Evolutionary conservation across 2,329 filamentous ascomycete species (phyloP).

Genomic region (Paecilomyces sp.): DNA sequence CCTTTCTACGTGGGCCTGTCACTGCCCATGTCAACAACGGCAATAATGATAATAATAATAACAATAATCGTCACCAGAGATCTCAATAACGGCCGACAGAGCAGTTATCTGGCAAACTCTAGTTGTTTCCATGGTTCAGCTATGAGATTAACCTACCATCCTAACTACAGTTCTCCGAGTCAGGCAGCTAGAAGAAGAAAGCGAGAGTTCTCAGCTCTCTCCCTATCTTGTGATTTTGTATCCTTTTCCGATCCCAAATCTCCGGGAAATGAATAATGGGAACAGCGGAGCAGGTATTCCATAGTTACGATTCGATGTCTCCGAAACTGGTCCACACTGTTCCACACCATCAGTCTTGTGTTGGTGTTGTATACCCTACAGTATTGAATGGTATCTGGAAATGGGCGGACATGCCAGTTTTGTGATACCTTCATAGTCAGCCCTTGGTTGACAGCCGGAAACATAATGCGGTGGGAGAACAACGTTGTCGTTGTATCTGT

Average conservation of each 20-base stretch:
- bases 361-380: background rate
- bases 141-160: background rate
- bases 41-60: no score
- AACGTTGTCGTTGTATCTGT: background rate
- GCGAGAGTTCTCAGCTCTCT: no score
- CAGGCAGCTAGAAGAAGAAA: no score
- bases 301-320: background rate
- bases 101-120: background rate
- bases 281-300: background rate
- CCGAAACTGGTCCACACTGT: background rate
- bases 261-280: background rate
- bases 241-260: background rate
- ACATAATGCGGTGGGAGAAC: background rate
- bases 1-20: background rate
- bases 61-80: background rate
- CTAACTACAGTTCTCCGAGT: background rate
- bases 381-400: background rate
- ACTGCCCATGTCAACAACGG: background rate
- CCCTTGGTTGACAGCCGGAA: background rate
- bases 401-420: background rate
- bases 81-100: background rate
- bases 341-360: background rate
- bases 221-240: no score
- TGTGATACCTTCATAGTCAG: background rate
- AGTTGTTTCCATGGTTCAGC: background rate